Conservation (phyloP, 1,284 basidiomycete genomes). For the Tylopilus orsonianus region DNA sequence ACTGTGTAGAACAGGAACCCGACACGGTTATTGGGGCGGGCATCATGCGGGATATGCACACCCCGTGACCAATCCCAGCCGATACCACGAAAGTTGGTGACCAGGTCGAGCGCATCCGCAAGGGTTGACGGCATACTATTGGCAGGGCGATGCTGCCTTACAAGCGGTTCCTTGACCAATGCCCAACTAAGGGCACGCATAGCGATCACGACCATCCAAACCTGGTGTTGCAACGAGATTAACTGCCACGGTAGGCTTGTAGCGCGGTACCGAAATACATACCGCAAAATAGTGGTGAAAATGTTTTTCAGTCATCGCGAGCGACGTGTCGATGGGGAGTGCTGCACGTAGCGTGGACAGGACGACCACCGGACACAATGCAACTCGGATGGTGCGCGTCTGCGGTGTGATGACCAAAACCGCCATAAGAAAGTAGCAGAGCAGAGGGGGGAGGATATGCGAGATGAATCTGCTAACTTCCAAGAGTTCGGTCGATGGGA, state of each 20-base stretch:
- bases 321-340: slow-evolving; percentile 43
- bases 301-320: slow-evolving; percentile 34
- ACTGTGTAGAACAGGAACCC: too few relatives aligned
- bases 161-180: slow-evolving; percentile 12
- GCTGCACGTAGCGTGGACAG: slow-evolving; percentile 41
- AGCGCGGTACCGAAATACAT: too few relatives aligned
- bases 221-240: too few relatives aligned
- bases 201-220: slow-evolving; percentile 14
- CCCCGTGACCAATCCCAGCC: too few relatives aligned
- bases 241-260: too few relatives aligned
- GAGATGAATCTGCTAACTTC: background rate
- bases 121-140: slow-evolving; percentile 13
- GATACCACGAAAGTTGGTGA: slow-evolving; percentile 48
- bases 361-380: slow-evolving; percentile 44
- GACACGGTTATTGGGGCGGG: too few relatives aligned
- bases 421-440: slow-evolving; percentile 49
- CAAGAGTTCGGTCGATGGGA: slow-evolving; percentile 3
- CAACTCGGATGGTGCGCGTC: slow-evolving; percentile 43
- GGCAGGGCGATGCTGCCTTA: slow-evolving; percentile 12
- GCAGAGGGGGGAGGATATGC: slow-evolving; percentile 39
- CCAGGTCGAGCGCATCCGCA: slow-evolving; percentile 49
- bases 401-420: slow-evolving; percentile 45
- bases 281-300: too few relatives aligned
- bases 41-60: too few relatives aligned
- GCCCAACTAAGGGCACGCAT: slow-evolving; percentile 22